Base-by-base conservation (phyloP, 495 filamentous ascomycete species). In the Astrothelium macrocarpum region DNA sequence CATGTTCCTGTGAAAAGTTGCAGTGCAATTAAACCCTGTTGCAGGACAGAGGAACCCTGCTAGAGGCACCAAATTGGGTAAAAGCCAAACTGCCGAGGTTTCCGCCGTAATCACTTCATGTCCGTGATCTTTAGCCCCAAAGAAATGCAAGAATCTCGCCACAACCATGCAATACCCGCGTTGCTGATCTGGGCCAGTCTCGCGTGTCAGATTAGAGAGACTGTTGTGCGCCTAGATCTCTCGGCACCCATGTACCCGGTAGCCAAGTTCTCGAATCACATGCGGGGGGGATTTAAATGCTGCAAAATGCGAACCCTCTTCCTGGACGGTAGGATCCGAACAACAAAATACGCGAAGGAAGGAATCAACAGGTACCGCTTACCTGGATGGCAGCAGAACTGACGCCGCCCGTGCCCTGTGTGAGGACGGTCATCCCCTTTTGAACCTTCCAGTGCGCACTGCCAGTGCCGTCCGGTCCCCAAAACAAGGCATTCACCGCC, bases 401-500 rank as follows among this genome's bases (percentile, higher is more conserved):
- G n/a, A 74, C 72, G 25, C 72, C 72, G 28, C 72, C 72, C 0
- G 72, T 74, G 20, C 72, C 72, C 42, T 69, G 66, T 14, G 69
- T 64, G 14, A 74, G 66, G 3, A 74, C 69, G 2, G 66, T 74
- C 60, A 70, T 62, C 12, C 74, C 75, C 31, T 65, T 62, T 60
- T 62, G 59, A 20, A 74, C 9, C 29, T 65, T 62, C 16, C 65
- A 36, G 12, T 63, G 56, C 49, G 49, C 49, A 16, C 49, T 56
- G 23, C 49, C 49, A n/a, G 49, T 56, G 12, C 49, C 49, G 16
- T 56, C 49, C 23, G 49, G 49, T 32, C 72, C 69, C 32, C 71
- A 71, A 28, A 70, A 60, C 31, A 76, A 64, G 0, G 72, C 76
- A 62, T 76, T 79, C 76, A 77, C 78, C 1, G 76, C 77, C 42